phyloP scores from a whole-genome alignment of 257 asterid species.

The Phtheirospermum japonicum region DNA sequence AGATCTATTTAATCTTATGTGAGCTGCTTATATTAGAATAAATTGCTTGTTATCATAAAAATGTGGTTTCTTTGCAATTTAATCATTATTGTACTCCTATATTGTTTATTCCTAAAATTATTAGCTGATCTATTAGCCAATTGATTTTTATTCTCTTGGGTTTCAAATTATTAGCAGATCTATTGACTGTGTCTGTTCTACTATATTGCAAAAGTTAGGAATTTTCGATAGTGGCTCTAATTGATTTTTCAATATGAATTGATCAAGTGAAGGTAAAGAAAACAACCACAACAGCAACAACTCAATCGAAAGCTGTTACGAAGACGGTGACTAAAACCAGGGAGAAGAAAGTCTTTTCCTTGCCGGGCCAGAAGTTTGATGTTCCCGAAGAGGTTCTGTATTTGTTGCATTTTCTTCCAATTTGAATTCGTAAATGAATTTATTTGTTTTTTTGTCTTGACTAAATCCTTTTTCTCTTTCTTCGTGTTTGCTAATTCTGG shows the following conservation, averaged over 20 bases:
- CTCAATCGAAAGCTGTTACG: conserved; percentile 47
- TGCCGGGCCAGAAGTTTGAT: conserved; percentile 88
- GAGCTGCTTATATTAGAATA: conserved; percentile 5
- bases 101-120: not conserved
- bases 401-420: conserved; percentile 6
- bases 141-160: no score
- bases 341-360: conserved; percentile 74
- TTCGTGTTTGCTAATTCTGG: not conserved
- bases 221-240: not conserved
- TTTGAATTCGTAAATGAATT: not conserved
- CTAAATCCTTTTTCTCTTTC: conserved; percentile 11
- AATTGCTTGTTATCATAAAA: not conserved
- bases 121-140: no score
- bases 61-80: not conserved
- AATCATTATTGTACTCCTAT: conserved; percentile 7
- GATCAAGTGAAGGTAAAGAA: conserved; percentile 64
- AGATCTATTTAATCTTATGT: not conserved
- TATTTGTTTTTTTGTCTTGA: not conserved
- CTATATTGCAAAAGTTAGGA: not conserved
- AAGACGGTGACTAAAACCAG: conserved; percentile 60
- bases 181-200: not conserved
- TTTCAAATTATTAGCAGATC: no score
- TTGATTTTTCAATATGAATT: conserved; percentile 11
- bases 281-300: no score
- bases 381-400: conserved; percentile 97